Conservation (phyloP, 306 rosid genomes). For the Ziziphus jujuba region DNA sequence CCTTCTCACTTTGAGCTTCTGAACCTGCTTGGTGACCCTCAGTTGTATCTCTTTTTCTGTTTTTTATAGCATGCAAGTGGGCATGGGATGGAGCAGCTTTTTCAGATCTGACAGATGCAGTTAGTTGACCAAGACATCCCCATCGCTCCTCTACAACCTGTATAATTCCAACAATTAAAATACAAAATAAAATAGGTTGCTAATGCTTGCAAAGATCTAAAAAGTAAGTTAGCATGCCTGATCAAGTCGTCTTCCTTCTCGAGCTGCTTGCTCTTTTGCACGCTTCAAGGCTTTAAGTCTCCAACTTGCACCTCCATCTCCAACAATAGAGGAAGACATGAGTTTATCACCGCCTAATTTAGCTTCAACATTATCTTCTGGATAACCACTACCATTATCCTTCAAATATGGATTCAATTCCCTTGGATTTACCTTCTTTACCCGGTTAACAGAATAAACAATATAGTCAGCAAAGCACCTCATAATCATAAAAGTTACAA, state of each 20-base stretch:
- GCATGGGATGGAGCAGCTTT: slow-evolving; percentile 87
- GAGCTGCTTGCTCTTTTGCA: slow-evolving; percentile 86
- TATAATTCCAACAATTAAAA: slow-evolving; percentile 19
- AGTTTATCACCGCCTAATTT: slow-evolving; percentile 41
- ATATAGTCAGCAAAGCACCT: not conserved
- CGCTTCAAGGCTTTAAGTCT: slow-evolving; percentile 95
- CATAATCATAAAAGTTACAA: slow-evolving; percentile 1
- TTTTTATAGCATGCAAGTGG: slow-evolving; percentile 74
- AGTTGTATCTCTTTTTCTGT: slow-evolving; percentile 58
- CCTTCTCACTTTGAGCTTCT: slow-evolving; percentile 34
- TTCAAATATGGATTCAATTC: slow-evolving; percentile 88
- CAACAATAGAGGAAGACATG: slow-evolving; percentile 71
- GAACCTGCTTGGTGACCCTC: slow-evolving; percentile 45
- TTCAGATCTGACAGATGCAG: slow-evolving; percentile 63
- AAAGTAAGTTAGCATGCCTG: slow-evolving; percentile 49
- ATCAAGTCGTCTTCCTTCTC: slow-evolving; percentile 61
- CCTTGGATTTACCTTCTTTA: slow-evolving; percentile 56
- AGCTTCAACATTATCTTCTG: slow-evolving; percentile 57
- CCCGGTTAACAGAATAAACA: slow-evolving; percentile 21
- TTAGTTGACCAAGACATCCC: slow-evolving; percentile 78
- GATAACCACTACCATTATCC: slow-evolving; percentile 78
- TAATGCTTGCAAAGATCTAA: slow-evolving; percentile 11
- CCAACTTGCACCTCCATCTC: slow-evolving; percentile 99
- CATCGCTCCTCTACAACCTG: slow-evolving; percentile 88
- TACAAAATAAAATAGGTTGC: not conserved